Base-by-base conservation (phyloP, 225 moss, liverwort and hornwort species). In the Sphagnum tenellum region DNA sequence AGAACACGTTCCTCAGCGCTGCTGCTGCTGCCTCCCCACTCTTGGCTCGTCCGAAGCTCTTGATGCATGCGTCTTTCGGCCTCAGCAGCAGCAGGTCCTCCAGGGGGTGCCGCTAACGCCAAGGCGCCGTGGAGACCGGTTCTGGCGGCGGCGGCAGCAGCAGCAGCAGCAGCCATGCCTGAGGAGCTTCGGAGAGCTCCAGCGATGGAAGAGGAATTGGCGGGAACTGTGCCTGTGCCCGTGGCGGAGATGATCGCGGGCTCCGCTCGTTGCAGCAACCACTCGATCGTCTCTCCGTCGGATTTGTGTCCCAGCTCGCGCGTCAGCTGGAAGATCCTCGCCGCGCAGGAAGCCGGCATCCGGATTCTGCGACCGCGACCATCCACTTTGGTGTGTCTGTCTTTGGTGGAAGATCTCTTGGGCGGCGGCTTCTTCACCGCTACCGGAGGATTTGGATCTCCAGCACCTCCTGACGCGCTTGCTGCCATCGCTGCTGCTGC, bases 261-360 rank as follows among this genome's bases (percentile, higher is more conserved):
- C 71, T 98, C 98, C 11, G 96, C 90, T 77, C 93, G 93, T 78
- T 98, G 96, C 50, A 98, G 80, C 69, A 98, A 75, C 96, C 96
- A 98, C 82, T 98, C 96, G 44, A 98, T 98, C 1, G 96, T 98
- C 50, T 98, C 96, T 12, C 96, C 96, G 65, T 98, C 96, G 14
- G 96, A 98, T 71, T 98, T 98, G 78, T 98, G 93, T 44, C 90
- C 88, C 13, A 98, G 90, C 70, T 98, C 96, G 47, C 93, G 76
- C 2, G 96, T 98, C 13, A 98, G 96, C 85, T 98, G 96, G 64
- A 98, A 98, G 78, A 98, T 98, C 67, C 96, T 83, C 44, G 96
- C 96, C 2, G 96, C 96, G 59, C 96, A 98, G 10, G 96, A 82
- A 46, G 96, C 96, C 53, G 96, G 96, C 96, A 98, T 98, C 69